Conservation (phyloP, 2,329 filamentous ascomycete species). For the Sclerotinia trifoliorum region DNA sequence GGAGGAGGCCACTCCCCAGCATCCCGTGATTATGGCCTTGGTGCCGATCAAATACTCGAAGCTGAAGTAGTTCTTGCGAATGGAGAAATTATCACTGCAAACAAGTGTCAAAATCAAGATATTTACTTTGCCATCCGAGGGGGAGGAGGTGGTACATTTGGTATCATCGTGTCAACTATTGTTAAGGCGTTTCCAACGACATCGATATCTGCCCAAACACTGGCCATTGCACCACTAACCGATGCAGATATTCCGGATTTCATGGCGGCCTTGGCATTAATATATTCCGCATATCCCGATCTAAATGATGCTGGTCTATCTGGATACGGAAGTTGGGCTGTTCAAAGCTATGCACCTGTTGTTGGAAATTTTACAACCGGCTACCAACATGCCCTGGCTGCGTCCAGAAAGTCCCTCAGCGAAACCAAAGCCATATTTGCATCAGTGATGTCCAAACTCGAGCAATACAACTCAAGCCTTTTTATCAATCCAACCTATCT, state of each 20-base stretch:
- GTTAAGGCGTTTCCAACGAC: constrained; percentile 45
- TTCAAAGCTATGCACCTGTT: constrained; percentile 32
- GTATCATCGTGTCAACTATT: constrained; percentile 43
- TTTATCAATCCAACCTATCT: constrained; percentile 27
- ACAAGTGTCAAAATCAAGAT: constrained; percentile 32
- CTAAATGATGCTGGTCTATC: constrained; percentile 40
- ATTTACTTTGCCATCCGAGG: constrained; percentile 43
- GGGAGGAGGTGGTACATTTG: constrained; percentile 40
- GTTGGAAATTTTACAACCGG: constrained; percentile 36
- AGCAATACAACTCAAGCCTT: constrained; percentile 13
- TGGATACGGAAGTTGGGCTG: constrained; percentile 37
- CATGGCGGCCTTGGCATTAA: constrained; percentile 35
- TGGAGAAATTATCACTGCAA: constrained; percentile 37
- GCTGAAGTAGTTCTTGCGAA: constrained; percentile 30
- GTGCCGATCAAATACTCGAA: constrained; percentile 47
- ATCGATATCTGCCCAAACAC: constrained; percentile 32
- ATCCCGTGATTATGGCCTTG: constrained; percentile 45
- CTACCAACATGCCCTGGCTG: constrained; percentile 38
- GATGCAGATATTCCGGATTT: constrained; percentile 34
- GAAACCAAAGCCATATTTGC: constrained; percentile 30
- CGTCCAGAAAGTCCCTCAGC: constrained; percentile 34
- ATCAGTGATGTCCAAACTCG: constrained; percentile 14
- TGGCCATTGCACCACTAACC: constrained; percentile 33
- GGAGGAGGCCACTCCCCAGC: constrained; percentile 46
- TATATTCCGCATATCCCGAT: constrained; percentile 39